A percentile compares a stretch with the other conserved stretches of the same genome.
Conservation (phyloP, 352 stramenopile genomes). For the Phytopythium helicoides region DNA sequence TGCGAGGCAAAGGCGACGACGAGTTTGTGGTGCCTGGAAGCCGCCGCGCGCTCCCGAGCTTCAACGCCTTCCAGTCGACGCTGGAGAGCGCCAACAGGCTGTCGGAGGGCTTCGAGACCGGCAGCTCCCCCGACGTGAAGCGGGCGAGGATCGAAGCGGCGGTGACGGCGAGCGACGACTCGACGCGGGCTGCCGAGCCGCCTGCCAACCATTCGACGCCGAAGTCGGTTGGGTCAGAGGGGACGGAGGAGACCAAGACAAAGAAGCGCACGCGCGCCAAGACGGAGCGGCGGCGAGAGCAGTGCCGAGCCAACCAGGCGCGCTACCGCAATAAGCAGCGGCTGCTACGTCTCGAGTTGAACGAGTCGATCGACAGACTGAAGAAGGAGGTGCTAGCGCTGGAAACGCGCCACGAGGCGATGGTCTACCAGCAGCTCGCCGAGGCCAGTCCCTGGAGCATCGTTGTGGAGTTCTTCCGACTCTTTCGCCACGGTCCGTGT, state of each 20-base stretch:
- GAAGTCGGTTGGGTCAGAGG: no score
- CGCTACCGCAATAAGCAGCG: constrained; percentile 13
- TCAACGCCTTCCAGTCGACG: no score
- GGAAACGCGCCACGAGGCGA: constrained; percentile 11
- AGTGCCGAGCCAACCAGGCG: constrained; percentile 28
- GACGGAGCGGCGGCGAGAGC: constrained; percentile 23
- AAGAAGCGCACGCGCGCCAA: constrained; percentile 22
- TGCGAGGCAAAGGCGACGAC: no score
- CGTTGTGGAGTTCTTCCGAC: constrained; percentile 15
- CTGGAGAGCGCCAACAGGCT: no score
- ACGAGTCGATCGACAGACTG: constrained; percentile 15
- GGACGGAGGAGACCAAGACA: background rate
- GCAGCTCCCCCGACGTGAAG: background rate
- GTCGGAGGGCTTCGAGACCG: no score
- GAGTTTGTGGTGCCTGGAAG: no score
- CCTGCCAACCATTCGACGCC: background rate
- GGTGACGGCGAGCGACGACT: background rate
- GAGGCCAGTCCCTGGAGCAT: background rate
- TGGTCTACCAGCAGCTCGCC: background rate
- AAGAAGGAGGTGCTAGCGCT: constrained; percentile 15
- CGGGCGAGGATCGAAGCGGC: background rate
- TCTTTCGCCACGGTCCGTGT: constrained; percentile 19
- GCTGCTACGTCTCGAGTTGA: constrained; percentile 7
- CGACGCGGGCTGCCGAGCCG: no score
- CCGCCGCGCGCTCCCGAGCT: no score